Conservation (phyloP, 768 basidiomycete species). For the Boletus pseudopeckii region DNA sequence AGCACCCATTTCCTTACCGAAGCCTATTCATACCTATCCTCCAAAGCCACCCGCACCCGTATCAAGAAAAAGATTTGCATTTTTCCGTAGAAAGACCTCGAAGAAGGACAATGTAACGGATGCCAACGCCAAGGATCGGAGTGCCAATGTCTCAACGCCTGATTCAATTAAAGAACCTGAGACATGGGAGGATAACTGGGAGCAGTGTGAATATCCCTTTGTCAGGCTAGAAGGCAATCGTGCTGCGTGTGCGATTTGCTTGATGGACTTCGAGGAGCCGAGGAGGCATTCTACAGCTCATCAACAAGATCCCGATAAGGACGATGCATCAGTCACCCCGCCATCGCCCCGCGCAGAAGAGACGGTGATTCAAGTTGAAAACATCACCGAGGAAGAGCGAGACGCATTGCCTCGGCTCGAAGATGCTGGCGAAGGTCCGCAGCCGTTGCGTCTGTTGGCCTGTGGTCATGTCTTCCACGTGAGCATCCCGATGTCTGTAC, state of each 20-base stretch:
- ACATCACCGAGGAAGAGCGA: constrained; percentile 39
- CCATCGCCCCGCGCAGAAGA: constrained; percentile 19
- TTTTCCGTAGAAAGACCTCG: constrained; percentile 37
- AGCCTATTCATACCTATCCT: constrained; percentile 57
- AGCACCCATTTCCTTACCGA: constrained; percentile 41
- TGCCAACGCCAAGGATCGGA: constrained; percentile 17
- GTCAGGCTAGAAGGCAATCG: constrained; percentile 79
- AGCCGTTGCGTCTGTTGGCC: constrained; percentile 68
- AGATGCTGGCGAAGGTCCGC: constrained; percentile 73
- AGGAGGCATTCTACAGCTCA: constrained; percentile 29
- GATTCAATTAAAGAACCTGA: constrained; percentile 33
- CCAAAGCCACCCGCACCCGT: constrained; percentile 41
- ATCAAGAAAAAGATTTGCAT: constrained; percentile 49
- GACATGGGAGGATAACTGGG: constrained; percentile 80
- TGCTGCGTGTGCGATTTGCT: constrained; percentile 79
- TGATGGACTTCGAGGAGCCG: constrained; percentile 83
- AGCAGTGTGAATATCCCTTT: constrained; percentile 73
- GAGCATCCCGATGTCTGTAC: constrained; percentile 28
- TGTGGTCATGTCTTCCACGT: constrained; percentile 94
- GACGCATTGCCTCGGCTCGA: constrained; percentile 48
- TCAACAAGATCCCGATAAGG: constrained; percentile 31
- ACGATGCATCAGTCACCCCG: constrained; percentile 5
- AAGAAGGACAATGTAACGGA: constrained; percentile 22
- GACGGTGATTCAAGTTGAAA: constrained; percentile 33
- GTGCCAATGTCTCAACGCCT: constrained; percentile 2